Base-by-base conservation (phyloP, 805 yeast genomes). In the Wickerhamiella qilinensis region DNA sequence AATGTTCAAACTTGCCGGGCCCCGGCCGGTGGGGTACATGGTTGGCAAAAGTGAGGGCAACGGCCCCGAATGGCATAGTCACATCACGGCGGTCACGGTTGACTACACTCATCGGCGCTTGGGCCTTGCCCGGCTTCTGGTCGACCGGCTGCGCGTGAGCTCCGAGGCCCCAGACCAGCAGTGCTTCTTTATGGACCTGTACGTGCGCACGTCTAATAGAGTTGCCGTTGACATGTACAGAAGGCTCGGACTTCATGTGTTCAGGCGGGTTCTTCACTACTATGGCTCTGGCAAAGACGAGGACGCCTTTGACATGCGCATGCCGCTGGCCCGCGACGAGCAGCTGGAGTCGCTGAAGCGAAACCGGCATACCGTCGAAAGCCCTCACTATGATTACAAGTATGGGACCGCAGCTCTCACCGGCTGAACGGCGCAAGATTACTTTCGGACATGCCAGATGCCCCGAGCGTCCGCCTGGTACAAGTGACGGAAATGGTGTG, bases 21-120 rank as follows among this genome's bases (percentile, higher is more conserved):
- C 46, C 28, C 52, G 54, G 7, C 51, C 62, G 12, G 58, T 63
- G 0, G 65, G 68, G 5, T 56, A 58, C 43, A 56, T 91, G 93
- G 74, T 91, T 74, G 97, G 93, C n/a, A 91, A 91, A 56, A 77
- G 93, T 1, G 98, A 91, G 56, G 98, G 98, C 0, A 64, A 64
- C 28, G 73, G 68, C 4, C 72, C 68, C 35, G 91, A 85, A 43
- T 88, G 96, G 94, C 99, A 91, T 53, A 73, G 94, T 1, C 99
- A 91, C 56, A 85, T 91, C 36, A 84, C 97, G 0, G 97, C 98
- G 0, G 94, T 91, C 3, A 85, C 97, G 0, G 79, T 91, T 1
- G 78, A 79, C 42, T 77, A 82, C 11, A 76, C 73, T 38, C 88
- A 78, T 56, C 62, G 99, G 38, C 63, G 97, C 43, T 66, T 88